Conservation (phyloP, 2,329 filamentous ascomycete species). For the Cladophialophora immunda region DNA sequence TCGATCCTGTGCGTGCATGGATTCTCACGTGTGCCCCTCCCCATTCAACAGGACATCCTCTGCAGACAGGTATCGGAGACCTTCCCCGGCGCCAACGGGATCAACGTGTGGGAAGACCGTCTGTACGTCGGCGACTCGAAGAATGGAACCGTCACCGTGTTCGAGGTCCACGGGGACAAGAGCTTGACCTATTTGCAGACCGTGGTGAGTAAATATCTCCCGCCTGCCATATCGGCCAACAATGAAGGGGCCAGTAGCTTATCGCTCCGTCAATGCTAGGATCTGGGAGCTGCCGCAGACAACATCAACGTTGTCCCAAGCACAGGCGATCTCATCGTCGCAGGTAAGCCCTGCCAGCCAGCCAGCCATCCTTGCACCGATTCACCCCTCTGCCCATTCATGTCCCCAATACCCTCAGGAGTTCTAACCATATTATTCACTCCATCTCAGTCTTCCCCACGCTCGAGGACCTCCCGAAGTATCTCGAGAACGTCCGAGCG, state of each 20-base stretch:
- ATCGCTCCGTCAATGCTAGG: constrained; percentile 13
- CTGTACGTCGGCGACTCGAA: constrained; percentile 33
- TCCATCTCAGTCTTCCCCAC: constrained; percentile 31
- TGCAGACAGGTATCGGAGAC: constrained; percentile 33
- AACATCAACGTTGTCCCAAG: constrained; percentile 36
- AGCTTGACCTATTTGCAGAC: constrained; percentile 27
- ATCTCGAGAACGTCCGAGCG: constrained; percentile 25
- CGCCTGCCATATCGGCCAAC: neutral
- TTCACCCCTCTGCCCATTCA: neutral
- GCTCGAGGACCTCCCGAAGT: constrained; percentile 29
- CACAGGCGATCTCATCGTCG: constrained; percentile 34
- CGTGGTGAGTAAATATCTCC: constrained; percentile 26
- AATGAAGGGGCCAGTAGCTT: neutral
- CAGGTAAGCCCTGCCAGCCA: constrained; percentile 20
- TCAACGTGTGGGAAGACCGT: constrained; percentile 34
- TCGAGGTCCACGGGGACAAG: constrained; percentile 30
- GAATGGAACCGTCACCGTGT: constrained; percentile 35
- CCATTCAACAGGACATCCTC: constrained; percentile 20
- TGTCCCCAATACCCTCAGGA: no score
- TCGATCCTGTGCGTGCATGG: neutral
- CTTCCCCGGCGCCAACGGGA: constrained; percentile 34
- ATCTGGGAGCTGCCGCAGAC: constrained; percentile 36
- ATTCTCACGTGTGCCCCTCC: neutral
- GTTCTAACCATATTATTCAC: neutral
- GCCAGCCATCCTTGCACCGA: neutral